Conservation (phyloP, 805 yeast species). For the Suhomyces pyralidae region DNA sequence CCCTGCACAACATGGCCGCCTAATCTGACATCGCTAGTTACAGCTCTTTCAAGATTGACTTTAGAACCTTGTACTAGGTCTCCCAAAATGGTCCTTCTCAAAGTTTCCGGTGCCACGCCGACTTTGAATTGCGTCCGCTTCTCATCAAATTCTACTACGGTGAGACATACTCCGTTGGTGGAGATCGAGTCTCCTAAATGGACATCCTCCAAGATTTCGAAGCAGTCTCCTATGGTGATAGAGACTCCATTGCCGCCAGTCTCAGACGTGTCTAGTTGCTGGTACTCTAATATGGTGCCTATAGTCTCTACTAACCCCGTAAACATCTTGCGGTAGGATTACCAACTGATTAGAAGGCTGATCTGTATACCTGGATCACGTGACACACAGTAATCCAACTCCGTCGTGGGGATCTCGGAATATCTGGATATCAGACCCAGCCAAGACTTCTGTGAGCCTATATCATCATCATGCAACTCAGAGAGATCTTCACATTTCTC, state of each 20-base stretch:
- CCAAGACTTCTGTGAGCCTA: not conserved
- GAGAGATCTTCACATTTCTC: not conserved
- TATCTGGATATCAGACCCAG: too few relatives aligned
- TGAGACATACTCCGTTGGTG: constrained; percentile 85
- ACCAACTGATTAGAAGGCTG: not conserved
- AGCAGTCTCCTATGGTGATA: constrained; percentile 59
- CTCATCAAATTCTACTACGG: constrained; percentile 76
- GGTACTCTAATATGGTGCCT: constrained; percentile 59
- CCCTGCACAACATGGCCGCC: constrained; percentile 99
- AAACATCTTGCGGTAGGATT: constrained; percentile 53
- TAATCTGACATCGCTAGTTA: constrained; percentile 74
- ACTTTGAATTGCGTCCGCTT: constrained; percentile 63
- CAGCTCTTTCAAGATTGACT: constrained; percentile 92
- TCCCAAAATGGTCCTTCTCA: constrained; percentile 76
- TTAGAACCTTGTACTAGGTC: constrained; percentile 51
- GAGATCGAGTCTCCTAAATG: constrained; percentile 93
- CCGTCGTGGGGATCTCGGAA: not conserved
- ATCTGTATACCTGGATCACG: not conserved
- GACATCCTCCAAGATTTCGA: constrained; percentile 67
- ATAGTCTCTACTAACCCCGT: constrained; percentile 90
- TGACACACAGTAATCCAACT: not conserved
- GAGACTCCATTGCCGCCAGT: constrained; percentile 77
- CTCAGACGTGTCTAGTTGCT: constrained; percentile 43
- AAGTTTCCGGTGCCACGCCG: constrained; percentile 90
- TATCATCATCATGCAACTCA: not conserved